These are phyloP conservation scores for Speleostelium caveatum DNA, from an alignment of 78 protist species.

Conservation along the genomic window DNA sequence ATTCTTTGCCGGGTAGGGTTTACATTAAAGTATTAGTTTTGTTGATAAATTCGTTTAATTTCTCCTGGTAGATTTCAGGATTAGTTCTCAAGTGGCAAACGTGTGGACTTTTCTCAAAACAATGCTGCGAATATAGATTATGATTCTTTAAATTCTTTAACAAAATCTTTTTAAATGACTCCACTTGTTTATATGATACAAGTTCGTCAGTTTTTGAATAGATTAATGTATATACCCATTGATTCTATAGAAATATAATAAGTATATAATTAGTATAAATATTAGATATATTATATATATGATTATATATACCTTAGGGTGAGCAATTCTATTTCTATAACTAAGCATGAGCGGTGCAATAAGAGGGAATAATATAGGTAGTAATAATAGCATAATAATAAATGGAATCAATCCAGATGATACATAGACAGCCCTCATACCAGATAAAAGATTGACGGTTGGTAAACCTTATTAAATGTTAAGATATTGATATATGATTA, in stretches of 20 bases:
- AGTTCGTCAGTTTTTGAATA: slow-evolving; percentile 32
- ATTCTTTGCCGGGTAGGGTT: too few species aligned
- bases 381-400: neutral
- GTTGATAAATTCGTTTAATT: too few species aligned
- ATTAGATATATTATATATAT: neutral
- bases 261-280: neutral
- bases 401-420: neutral
- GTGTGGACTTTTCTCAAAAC: slow-evolving; percentile 47
- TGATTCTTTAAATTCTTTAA: neutral
- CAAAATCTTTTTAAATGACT: neutral
- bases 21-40: too few species aligned
- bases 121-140: neutral
- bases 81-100: slow-evolving; percentile 25
- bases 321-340: neutral
- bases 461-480: too few species aligned
- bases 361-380: neutral
- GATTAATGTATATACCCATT: slow-evolving; percentile 35
- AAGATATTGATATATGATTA: too few species aligned
- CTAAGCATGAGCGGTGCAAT: neutral
- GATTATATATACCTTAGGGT: slow-evolving; percentile 9
- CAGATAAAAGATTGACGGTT: slow-evolving; percentile 7
- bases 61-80: too few species aligned
- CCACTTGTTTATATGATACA: slow-evolving; percentile 23
- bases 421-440: neutral
- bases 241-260: neutral